Evolutionary conservation across 2,329 filamentous ascomycete genomes (phyloP).

Genomic region (Septoria petroselini): DNA sequence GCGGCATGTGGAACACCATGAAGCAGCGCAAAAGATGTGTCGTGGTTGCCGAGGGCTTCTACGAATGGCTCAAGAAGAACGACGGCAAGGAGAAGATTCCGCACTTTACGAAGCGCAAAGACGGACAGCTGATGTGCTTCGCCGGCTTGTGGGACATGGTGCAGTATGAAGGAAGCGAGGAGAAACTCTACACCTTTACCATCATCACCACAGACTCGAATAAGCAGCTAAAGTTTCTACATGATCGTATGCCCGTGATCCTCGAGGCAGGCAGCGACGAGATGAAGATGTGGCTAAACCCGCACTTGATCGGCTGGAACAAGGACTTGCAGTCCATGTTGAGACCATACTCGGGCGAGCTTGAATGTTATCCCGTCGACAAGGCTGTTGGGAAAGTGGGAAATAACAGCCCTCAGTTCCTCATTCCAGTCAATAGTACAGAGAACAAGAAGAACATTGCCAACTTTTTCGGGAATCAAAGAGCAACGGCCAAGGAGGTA

Average conservation of each 20-base stretch:
- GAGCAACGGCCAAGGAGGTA: slow-evolving; percentile 39
- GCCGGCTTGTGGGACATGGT: slow-evolving; percentile 91
- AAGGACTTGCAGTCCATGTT: slow-evolving; percentile 73
- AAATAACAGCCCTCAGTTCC: slow-evolving; percentile 79
- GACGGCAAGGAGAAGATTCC: slow-evolving; percentile 76
- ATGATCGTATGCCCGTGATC: slow-evolving; percentile 94
- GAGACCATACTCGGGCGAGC: slow-evolving; percentile 72
- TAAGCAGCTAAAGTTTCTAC: slow-evolving; percentile 76
- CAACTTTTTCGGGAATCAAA: slow-evolving; percentile 76
- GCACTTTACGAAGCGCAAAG: slow-evolving; percentile 76
- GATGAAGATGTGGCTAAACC: slow-evolving; percentile 76
- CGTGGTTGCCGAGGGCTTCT: slow-evolving; percentile 87
- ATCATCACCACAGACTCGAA: slow-evolving; percentile 91
- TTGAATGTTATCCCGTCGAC: slow-evolving; percentile 82
- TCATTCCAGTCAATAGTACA: slow-evolving; percentile 76
- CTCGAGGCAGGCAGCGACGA: slow-evolving; percentile 70
- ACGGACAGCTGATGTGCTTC: slow-evolving; percentile 81
- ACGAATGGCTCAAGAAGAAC: slow-evolving; percentile 87
- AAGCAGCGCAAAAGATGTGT: slow-evolving; percentile 86
- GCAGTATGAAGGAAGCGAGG: slow-evolving; percentile 67
- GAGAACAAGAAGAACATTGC: slow-evolving; percentile 92
- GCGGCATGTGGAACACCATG: slow-evolving; percentile 89
- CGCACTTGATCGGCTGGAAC: slow-evolving; percentile 67
- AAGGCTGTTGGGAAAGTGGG: slow-evolving; percentile 93
- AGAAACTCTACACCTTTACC: slow-evolving; percentile 82